Base-by-base conservation (phyloP, 805 yeast genomes). In the Candida alai region DNA sequence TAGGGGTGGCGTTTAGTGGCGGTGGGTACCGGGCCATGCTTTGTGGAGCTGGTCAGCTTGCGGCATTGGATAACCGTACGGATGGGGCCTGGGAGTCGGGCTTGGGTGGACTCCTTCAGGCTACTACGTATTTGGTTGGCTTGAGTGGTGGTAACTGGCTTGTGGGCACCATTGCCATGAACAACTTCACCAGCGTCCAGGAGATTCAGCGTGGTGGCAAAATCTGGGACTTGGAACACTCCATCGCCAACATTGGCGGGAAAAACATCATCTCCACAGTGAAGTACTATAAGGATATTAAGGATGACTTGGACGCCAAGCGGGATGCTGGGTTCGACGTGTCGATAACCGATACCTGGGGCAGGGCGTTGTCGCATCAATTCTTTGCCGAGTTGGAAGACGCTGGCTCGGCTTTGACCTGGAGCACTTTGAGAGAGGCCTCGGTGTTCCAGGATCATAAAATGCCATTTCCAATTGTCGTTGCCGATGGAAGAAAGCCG, bases 171-270 rank as follows among this genome's bases (percentile, higher is more conserved):
- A 27, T 65, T 20, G 64, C 52, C n/a, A 42, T 64, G 33, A 66
- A 65, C 36, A 49, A 64, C 41, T 66, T 59, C 56, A 46, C 55
- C 5, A 48, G 63, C 1, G 62, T 63, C 8, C 56, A 37, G 5
- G 58, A 60, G 24, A 52, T 64, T 14, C 8, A 60, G 12, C 35
- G 43, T 12, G 52, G 49, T 5, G 36, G 42, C 10, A 50, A 51
- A 16, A 69, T 84, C 36, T 86, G 95, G 95, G 76, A 85, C 45
- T 65, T 86, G 34, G 67, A 68, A 9, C 63, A 78, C 44, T 68
- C 80, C 4, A 76, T 86, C 26, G 54, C 78, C 45, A 65, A 70
- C 40, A 80, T 84, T 10, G 79, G 76, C 42, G 90, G 93, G 1
- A 45, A 68, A 44, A 74, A 82, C 45, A 47, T 80, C 32, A 56